Conservation (phyloP, 2,329 filamentous ascomycete species). For the Ophiostoma himal-ulmi region DNA sequence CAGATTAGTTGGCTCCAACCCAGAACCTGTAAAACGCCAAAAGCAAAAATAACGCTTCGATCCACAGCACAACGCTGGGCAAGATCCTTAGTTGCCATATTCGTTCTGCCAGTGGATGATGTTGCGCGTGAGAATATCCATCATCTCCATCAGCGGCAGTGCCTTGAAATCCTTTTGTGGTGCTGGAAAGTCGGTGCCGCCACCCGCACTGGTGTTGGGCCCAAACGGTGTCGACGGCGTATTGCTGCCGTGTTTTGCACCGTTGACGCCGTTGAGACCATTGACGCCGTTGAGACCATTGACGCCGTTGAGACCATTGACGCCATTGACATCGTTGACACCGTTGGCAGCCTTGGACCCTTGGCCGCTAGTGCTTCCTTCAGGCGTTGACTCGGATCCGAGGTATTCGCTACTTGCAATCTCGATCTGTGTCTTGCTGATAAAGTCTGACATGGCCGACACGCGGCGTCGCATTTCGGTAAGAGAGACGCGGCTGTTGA, state of each 20-base stretch:
- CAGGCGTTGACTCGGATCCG: background rate
- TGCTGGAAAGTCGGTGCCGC: background rate
- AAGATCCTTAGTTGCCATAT: constrained; percentile 38
- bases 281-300: constrained; percentile 5
- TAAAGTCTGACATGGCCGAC: constrained; percentile 80
- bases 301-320: background rate
- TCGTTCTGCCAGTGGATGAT: constrained; percentile 81
- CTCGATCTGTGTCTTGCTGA: constrained; percentile 81
- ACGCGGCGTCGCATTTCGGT: constrained; percentile 83
- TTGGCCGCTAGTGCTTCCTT: constrained; percentile 31
- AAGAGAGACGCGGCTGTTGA: constrained; percentile 69
- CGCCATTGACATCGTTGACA: constrained; percentile 14
- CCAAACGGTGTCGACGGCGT: background rate
- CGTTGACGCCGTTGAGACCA: background rate
- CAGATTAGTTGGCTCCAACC: background rate
- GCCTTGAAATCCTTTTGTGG: constrained; percentile 59
- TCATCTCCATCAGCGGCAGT: constrained; percentile 78
- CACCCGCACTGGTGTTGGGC: background rate
- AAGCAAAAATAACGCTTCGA: background rate
- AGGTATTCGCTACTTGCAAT: constrained; percentile 56
- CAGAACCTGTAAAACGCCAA: background rate
- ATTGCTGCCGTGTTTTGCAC: background rate
- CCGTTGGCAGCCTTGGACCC: constrained; percentile 28
- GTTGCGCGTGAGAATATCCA: constrained; percentile 75
- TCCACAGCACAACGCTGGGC: background rate